Conservation (phyloP, 345 rosid genomes). For the Diplotaxis tenuifolia region DNA sequence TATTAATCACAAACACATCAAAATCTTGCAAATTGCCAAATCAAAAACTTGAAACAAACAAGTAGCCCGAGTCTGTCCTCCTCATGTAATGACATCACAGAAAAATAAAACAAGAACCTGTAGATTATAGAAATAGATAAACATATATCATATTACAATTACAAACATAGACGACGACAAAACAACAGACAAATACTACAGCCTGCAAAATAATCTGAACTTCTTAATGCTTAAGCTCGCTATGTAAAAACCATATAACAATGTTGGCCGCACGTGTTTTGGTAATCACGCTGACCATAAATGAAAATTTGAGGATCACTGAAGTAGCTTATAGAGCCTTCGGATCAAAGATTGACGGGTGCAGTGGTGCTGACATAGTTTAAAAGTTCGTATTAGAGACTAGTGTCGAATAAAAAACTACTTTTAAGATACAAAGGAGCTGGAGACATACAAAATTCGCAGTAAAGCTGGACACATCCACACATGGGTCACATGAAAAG, state of each 20-base stretch:
- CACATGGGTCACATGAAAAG: neutral
- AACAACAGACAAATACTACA: neutral
- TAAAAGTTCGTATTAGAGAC: neutral
- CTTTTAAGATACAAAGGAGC: neutral
- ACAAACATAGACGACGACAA: neutral
- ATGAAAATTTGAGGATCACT: neutral
- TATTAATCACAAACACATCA: neutral
- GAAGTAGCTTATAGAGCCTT: neutral
- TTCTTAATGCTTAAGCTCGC: neutral
- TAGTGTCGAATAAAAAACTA: neutral
- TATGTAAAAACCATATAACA: neutral
- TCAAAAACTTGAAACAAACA: neutral
- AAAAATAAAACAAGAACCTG: neutral
- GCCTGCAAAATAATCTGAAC: neutral
- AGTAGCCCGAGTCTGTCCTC: neutral
- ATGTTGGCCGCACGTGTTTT: too few relatives aligned
- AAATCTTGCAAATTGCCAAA: neutral
- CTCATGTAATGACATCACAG: neutral
- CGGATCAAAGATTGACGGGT: neutral
- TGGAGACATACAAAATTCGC: neutral
- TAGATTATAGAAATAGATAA: neutral
- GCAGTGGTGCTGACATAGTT: neutral
- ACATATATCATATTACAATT: neutral
- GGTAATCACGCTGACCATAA: neutral
- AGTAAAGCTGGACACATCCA: neutral